Base-by-base conservation (phyloP, 148 eudicot species). In the Silene uniflora region DNA sequence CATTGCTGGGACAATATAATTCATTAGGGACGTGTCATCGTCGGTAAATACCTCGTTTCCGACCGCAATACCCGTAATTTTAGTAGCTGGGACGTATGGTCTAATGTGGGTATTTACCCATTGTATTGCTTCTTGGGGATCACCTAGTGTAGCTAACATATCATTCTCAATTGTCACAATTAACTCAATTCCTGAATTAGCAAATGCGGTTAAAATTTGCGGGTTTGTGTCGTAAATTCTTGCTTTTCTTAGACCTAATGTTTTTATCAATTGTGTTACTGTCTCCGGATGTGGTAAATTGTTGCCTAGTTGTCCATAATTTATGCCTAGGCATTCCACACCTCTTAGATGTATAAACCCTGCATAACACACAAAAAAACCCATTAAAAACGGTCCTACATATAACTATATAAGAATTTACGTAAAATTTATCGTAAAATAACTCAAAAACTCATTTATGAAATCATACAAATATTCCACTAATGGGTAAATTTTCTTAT, bases 151-250 rank as follows among this genome's bases (percentile, higher is more conserved):
- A 0, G 83, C 71, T 16, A 92, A 71, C 82, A 87, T 84, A 13
- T 86, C 75, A 39, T 92, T 92, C 35, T 88, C 93, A 5, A 92
- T 86, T 1, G 92, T 92, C 4, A 92, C 93, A 6, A 89, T 77
- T n/a, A 92, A 85, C 35, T 88, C 91, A 2, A 92, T 44, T 25
- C 82, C 84, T 25, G 95, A 82, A 73, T 85, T 77, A 54, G 93
- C 92, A 60, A 92, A 92, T 7, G 97, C 86, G 0, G 75, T 71
- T n/a, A 92, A 76, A 5, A 92, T 73, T 44, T 89, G 81, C 0
- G 95, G 95, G 49, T 90, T 90, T 0, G 97, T 90, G 80, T 92
- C 97, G 82, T 90, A 92, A 12, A 92, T 90, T 76, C 97, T 75
- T n/a, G 90, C 84, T 77, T 85, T 90, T 17, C 87, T 83, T 17